phyloP scores from a whole-genome alignment of 805 yeast genomes.

The Zygosaccharomyces rouxii region DNA sequence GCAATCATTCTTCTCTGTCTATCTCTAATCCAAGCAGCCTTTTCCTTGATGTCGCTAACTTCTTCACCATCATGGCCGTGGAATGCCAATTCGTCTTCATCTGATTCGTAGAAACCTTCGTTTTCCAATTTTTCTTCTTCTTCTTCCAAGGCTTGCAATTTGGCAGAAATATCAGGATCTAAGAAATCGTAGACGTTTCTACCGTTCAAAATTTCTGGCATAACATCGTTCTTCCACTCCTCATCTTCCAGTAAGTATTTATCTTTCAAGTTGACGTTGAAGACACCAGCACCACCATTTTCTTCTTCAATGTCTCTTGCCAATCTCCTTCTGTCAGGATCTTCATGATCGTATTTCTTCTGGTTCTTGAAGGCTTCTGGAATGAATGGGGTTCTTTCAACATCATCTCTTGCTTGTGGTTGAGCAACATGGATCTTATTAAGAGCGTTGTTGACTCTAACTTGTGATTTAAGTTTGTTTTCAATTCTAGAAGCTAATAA shows the following conservation, averaged over 20 bases:
- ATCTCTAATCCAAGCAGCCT: constrained; percentile 93
- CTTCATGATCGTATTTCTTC: constrained; percentile 69
- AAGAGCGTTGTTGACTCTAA: constrained; percentile 81
- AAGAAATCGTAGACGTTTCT: constrained; percentile 95
- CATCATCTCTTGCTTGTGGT: constrained; percentile 85
- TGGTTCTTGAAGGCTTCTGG: constrained; percentile 67
- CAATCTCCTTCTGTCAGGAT: constrained; percentile 75
- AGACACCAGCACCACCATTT: constrained; percentile 99
- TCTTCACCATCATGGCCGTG: constrained; percentile 68
- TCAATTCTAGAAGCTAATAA: constrained; percentile 92
- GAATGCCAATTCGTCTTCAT: constrained; percentile 64
- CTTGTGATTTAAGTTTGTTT: constrained; percentile 89
- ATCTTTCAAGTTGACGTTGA: constrained; percentile 87
- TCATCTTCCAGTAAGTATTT: constrained; percentile 90
- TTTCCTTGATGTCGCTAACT: constrained; percentile 63
- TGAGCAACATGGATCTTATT: constrained; percentile 93
- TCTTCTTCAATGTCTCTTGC: constrained; percentile 89
- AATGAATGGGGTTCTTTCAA: constrained; percentile 71
- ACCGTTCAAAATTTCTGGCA: constrained; percentile 97
- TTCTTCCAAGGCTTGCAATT: constrained; percentile 90
- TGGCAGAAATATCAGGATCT: constrained; percentile 91
- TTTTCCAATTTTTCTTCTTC: constrained; percentile 92
- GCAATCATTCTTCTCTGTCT: constrained; percentile 91
- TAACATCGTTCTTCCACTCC: constrained; percentile 94
- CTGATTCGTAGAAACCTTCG: constrained; percentile 95